phyloP scores from a whole-genome alignment of 495 filamentous ascomycete species.

The Thermochaetoides thermophila region DNA sequence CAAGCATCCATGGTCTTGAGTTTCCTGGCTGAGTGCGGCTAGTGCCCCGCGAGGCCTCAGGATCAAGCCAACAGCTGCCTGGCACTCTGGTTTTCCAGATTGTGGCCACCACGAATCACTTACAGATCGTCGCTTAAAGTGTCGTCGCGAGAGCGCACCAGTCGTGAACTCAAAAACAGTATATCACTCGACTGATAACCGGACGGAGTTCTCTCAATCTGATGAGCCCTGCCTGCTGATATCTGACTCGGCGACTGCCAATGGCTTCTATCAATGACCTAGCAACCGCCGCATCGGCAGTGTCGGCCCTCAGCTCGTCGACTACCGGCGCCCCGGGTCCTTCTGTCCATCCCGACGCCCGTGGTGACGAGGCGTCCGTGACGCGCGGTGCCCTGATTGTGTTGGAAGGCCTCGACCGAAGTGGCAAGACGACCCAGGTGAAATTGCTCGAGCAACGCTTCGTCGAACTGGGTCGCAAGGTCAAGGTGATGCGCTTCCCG shows the following conservation, averaged over 20 bases:
- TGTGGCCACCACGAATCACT: too few relatives aligned
- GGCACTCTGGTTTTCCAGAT: too few relatives aligned
- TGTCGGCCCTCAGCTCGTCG: constrained; percentile 16
- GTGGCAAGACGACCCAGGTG: constrained; percentile 93
- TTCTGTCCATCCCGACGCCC: constrained; percentile 1
- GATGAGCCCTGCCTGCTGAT: too few relatives aligned
- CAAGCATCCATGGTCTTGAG: too few relatives aligned
- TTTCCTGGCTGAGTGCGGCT: too few relatives aligned
- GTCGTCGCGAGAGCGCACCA: too few relatives aligned
- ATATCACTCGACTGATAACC: too few relatives aligned
- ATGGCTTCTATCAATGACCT: constrained; percentile 34
- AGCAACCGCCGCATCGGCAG: constrained; percentile 25
- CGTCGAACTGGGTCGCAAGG: constrained; percentile 42
- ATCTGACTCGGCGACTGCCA: constrained; percentile 1
- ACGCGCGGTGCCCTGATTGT: constrained; percentile 65
- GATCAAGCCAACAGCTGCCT: too few relatives aligned
- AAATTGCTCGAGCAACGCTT: constrained; percentile 50
- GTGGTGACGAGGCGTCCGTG: not conserved
- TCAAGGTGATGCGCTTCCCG: constrained; percentile 74
- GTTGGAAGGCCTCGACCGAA: constrained; percentile 85
- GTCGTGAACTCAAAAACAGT: too few relatives aligned
- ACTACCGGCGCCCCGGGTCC: constrained; percentile 5
- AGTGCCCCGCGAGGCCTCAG: too few relatives aligned
- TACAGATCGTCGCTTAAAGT: too few relatives aligned
- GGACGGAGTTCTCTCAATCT: too few relatives aligned